These are phyloP conservation scores for Sisymbrium altissimum DNA, from an alignment of 345 rosid genomes.

Conservation along the genomic window DNA sequence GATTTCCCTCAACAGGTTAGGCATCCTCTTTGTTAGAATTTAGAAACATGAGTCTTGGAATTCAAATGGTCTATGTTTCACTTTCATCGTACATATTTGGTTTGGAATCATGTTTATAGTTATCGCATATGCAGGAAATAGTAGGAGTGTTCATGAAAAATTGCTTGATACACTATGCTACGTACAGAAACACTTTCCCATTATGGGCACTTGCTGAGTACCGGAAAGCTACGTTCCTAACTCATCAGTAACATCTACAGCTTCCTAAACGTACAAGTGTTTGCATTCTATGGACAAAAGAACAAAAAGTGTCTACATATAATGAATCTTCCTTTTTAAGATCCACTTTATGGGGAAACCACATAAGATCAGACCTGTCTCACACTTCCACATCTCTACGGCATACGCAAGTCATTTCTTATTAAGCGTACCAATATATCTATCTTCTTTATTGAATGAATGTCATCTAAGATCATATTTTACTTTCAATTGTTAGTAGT, in stretches of 20 bases:
- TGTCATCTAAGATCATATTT: not conserved
- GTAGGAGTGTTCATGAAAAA: constrained; percentile 60
- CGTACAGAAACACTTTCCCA: constrained; percentile 65
- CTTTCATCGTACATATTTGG: not conserved
- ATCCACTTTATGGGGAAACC: too few species aligned
- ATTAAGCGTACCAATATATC: too few species aligned
- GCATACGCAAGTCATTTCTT: too few species aligned
- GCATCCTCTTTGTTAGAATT: not conserved
- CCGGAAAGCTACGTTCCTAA: constrained; percentile 16
- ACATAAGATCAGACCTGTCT: not conserved
- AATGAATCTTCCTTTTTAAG: too few species aligned
- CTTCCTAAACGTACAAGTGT: not conserved
- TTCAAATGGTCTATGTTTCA: not conserved
- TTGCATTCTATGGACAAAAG: not conserved
- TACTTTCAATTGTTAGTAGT: not conserved
- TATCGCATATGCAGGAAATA: constrained; percentile 43
- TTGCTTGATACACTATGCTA: constrained; percentile 65
- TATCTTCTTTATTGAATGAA: too few species aligned
- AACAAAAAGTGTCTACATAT: too few species aligned
- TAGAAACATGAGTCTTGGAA: not conserved
- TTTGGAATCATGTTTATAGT: not conserved
- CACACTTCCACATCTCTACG: too few species aligned
- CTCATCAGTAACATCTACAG: not conserved
- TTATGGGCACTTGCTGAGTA: constrained; percentile 64
- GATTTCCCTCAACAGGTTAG: constrained; percentile 70